These are phyloP conservation scores for Circinella umbellata DNA, from an alignment of 371 early-diverging fungal species.

Conservation along the genomic window DNA sequence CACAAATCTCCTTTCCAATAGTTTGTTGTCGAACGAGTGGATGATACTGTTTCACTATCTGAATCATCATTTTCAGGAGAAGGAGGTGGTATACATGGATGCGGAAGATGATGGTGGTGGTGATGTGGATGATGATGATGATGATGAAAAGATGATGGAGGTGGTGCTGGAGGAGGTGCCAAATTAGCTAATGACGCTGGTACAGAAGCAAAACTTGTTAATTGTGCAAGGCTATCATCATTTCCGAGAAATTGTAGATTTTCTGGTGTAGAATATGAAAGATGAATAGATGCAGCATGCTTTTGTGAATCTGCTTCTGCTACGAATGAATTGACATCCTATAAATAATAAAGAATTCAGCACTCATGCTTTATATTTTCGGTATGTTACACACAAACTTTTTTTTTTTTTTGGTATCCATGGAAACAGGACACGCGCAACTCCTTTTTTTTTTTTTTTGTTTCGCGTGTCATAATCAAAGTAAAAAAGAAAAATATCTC, in stretches of 20 bases:
- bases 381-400: not conserved
- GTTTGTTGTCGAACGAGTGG: not conserved
- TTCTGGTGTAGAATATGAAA: conserved; percentile 25
- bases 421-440: not conserved
- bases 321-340: conserved; percentile 54
- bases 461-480: not conserved
- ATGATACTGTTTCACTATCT: conserved; percentile 13
- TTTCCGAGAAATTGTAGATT: conserved; percentile 21
- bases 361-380: not conserved
- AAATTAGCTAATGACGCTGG: conserved; percentile 3
- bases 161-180: conserved; percentile 5
- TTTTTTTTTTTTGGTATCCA: too few species aligned
- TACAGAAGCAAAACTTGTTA: conserved; percentile 14
- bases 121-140: conserved; percentile 1
- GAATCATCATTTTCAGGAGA: conserved; percentile 3
- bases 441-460: not conserved
- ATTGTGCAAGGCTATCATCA: not conserved
- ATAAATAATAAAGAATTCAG: not conserved
- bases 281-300: conserved; percentile 24
- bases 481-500: not conserved
- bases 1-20: conserved; percentile 5
- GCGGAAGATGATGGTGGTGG: not conserved
- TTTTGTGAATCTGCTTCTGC: conserved; percentile 43
- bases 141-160: not conserved
- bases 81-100: not conserved